phyloP scores from a whole-genome alignment of 345 rosid genomes.

The Litchi chinensis region DNA sequence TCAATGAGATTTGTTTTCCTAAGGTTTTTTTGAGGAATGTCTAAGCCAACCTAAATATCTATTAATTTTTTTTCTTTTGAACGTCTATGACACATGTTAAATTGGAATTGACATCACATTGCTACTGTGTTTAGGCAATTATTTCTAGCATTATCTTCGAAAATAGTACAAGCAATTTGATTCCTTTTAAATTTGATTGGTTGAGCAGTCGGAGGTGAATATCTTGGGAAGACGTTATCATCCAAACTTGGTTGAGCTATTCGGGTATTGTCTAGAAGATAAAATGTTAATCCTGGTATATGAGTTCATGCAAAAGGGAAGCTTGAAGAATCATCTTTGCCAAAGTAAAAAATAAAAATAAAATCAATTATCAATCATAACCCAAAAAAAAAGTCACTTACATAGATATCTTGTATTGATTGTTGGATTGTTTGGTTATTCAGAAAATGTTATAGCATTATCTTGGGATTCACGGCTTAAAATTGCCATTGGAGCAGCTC shows the following conservation, averaged over 20 bases:
- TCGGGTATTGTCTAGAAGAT: conserved; percentile 87
- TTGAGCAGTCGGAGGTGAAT: conserved; percentile 74
- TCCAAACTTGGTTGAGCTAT: conserved; percentile 70
- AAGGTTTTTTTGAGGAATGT: no score
- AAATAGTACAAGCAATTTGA: no score
- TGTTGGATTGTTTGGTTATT: conserved; percentile 7
- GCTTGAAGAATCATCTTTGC: conserved; percentile 81
- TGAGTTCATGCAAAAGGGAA: conserved; percentile 80
- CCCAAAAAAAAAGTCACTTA: no score
- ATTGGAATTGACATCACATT: no score
- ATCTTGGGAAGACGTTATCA: conserved; percentile 76
- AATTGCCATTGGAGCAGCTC: conserved; percentile 32
- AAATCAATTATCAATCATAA: background rate
- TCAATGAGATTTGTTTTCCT: no score
- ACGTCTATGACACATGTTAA: conserved; percentile 10
- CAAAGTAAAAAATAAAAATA: conserved; percentile 57
- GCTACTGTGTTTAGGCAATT: background rate
- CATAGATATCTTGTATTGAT: background rate
- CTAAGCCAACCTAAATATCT: no score
- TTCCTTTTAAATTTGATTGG: background rate
- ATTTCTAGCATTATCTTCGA: no score
- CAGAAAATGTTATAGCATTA: conserved; percentile 51
- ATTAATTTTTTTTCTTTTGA: no score
- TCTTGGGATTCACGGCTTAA: conserved; percentile 73
- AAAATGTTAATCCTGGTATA: conserved; percentile 76